Percentiles rank a stretch among this genome's conserved stretches.
These are phyloP conservation scores for Ophiocordyceps sinensis DNA, from an alignment of 2,329 filamentous ascomycete species.

Conservation along the genomic window DNA sequence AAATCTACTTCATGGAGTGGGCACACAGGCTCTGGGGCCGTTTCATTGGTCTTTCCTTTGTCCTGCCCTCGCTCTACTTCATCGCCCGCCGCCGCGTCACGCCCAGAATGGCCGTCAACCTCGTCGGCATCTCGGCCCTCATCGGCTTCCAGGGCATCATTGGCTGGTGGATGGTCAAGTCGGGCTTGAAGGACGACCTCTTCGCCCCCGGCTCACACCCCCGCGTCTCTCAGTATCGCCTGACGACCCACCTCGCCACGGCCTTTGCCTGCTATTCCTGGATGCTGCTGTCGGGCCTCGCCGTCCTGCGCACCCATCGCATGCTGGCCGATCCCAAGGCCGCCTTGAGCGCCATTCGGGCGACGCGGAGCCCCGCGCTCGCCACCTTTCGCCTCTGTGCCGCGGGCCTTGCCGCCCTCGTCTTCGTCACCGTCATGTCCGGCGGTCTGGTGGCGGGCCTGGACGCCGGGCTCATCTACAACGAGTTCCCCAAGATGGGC, in stretches of 20 bases:
- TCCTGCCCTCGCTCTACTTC: conserved; percentile 80
- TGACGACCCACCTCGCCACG: conserved; percentile 77
- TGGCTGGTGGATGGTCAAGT: conserved; percentile 99
- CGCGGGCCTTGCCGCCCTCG: conserved; percentile 54
- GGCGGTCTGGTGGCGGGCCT: conserved; percentile 88
- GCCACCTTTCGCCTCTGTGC: conserved; percentile 60
- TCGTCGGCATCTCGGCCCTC: conserved; percentile 71
- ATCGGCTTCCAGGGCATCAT: conserved; percentile 93
- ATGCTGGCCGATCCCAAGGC: conserved; percentile 53
- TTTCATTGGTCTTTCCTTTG: conserved; percentile 77
- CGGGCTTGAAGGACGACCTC: conserved; percentile 85
- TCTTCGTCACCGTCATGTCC: conserved; percentile 86
- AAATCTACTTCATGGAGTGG: conserved; percentile 99
- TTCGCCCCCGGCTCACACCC: conserved; percentile 85
- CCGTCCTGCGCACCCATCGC: conserved; percentile 64
- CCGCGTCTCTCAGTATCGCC: conserved; percentile 84
- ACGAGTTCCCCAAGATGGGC: conserved; percentile 96
- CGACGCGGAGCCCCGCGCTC: conserved; percentile 53
- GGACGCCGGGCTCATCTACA: conserved; percentile 95
- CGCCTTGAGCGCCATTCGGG: conserved; percentile 43
- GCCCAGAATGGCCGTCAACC: conserved; percentile 57
- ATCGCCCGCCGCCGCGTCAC: conserved; percentile 68
- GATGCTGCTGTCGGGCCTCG: conserved; percentile 83
- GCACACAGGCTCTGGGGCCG: conserved; percentile 88
- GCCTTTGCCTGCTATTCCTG: conserved; percentile 88